Evolutionary conservation across 75 land plant genomes (phyloP).

Genomic region (Selaginella moellendorffii): DNA sequence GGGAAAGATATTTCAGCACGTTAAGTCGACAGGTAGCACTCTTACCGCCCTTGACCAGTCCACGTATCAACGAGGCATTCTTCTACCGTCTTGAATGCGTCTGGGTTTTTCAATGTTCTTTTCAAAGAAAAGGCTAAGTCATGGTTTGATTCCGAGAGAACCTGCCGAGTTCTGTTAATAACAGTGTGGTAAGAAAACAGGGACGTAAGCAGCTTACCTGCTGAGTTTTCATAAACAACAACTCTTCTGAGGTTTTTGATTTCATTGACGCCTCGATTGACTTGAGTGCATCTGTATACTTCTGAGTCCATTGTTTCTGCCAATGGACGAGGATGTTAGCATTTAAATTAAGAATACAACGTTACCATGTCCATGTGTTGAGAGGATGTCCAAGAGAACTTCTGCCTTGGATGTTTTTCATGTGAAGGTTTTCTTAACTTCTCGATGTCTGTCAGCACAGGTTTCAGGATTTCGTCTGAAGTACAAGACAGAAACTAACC

Average conservation of each 20-base stretch:
- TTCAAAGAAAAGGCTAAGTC: conserved; percentile 34
- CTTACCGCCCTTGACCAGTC: conserved; percentile 72
- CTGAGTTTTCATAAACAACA: conserved; percentile 42
- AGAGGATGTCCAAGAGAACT: conserved; percentile 71
- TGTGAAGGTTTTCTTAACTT: conserved; percentile 47
- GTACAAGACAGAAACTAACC: conserved; percentile 1
- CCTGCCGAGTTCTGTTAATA: too few species aligned
- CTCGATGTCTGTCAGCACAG: conserved; percentile 29
- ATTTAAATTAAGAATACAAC: neutral
- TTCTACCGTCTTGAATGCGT: conserved; percentile 37
- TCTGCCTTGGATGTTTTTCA: conserved; percentile 59
- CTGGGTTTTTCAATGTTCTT: conserved; percentile 43
- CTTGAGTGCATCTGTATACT: conserved; percentile 34
- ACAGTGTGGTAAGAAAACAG: too few species aligned
- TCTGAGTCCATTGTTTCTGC: conserved; percentile 66
- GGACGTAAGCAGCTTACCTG: conserved; percentile 39
- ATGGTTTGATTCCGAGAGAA: conserved; percentile 46
- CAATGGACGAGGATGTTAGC: neutral
- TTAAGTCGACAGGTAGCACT: neutral
- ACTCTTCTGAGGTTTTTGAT: conserved; percentile 42
- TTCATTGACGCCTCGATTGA: conserved; percentile 37
- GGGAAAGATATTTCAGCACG: neutral
- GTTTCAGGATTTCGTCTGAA: neutral
- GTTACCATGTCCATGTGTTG: conserved; percentile 68
- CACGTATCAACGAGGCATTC: conserved; percentile 93